phyloP scores from a whole-genome alignment of 257 asterid species.

The Lantana camara region DNA sequence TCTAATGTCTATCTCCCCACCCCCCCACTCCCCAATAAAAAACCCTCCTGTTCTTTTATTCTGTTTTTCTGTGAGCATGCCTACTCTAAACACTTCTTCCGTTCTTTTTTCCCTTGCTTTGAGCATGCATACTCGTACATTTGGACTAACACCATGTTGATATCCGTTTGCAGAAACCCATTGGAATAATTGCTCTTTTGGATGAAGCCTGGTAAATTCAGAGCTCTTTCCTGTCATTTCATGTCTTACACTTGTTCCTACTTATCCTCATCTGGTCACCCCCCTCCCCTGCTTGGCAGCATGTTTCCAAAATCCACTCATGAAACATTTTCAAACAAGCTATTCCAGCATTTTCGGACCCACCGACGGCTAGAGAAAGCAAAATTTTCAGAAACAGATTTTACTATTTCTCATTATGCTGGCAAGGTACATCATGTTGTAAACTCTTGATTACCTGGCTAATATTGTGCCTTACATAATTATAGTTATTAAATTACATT shows the following conservation, averaged over 20 bases:
- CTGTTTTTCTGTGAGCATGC: too few species aligned
- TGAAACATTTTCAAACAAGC: constrained; percentile 86
- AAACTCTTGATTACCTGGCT: constrained; percentile 22
- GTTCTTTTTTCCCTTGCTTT: neutral
- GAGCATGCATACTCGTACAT: constrained; percentile 16
- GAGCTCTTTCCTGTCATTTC: constrained; percentile 34
- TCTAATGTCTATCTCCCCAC: too few species aligned
- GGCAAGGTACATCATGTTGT: constrained; percentile 74
- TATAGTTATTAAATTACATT: constrained; percentile 23
- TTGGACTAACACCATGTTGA: constrained; percentile 29
- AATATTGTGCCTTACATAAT: constrained; percentile 1
- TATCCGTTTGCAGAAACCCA: constrained; percentile 82
- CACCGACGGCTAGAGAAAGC: constrained; percentile 84
- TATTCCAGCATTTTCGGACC: constrained; percentile 76
- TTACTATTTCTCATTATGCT: constrained; percentile 94
- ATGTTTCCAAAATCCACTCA: constrained; percentile 99
- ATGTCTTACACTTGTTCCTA: constrained; percentile 25
- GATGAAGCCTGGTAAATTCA: constrained; percentile 94
- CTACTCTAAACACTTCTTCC: neutral
- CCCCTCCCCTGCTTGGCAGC: constrained; percentile 49
- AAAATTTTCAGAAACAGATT: constrained; percentile 94
- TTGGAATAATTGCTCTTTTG: constrained; percentile 90
- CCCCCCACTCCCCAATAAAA: too few species aligned
- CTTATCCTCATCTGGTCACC: constrained; percentile 30
- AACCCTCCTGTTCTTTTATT: too few species aligned